A percentile compares a stretch with the other conserved stretches of the same genome.
These are phyloP conservation scores for Coemansia sp. DNA, from an alignment of 192 early-diverging fungal genomes.

Conservation along the genomic window DNA sequence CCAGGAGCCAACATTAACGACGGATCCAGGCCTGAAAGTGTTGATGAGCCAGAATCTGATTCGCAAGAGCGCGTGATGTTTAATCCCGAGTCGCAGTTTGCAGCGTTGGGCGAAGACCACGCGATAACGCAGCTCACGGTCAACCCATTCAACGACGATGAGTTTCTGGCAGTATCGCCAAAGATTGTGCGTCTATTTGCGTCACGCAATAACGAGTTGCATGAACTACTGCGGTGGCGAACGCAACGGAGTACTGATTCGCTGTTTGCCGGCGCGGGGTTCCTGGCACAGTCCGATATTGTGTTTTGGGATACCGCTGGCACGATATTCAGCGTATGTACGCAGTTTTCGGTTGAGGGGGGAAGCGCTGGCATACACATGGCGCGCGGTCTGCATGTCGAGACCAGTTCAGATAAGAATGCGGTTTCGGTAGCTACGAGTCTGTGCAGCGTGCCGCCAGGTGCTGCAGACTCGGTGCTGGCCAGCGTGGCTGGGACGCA, in stretches of 20 bases:
- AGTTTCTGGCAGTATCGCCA: slow-evolving; percentile 48
- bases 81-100: slow-evolving; percentile 34
- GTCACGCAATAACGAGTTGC: slow-evolving; percentile 35
- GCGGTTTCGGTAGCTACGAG: slow-evolving; percentile 9
- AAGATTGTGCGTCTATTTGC: slow-evolving; percentile 43
- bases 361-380: slow-evolving; percentile 51
- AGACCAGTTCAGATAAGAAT: slow-evolving; percentile 1
- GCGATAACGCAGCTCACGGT: slow-evolving; percentile 24
- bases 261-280: slow-evolving; percentile 39
- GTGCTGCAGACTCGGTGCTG: slow-evolving; percentile 19
- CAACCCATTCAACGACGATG: slow-evolving; percentile 49
- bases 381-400: slow-evolving; percentile 24
- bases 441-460: slow-evolving; percentile 12
- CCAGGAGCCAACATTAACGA: not conserved
- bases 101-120: slow-evolving; percentile 22
- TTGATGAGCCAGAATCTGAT: not conserved
- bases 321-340: slow-evolving; percentile 48
- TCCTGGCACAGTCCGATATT: slow-evolving; percentile 33
- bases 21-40: not conserved
- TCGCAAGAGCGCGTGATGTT: slow-evolving; percentile 6
- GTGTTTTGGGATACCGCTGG: slow-evolving; percentile 48
- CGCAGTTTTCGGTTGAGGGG: slow-evolving; percentile 43
- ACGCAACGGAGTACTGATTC: slow-evolving; percentile 24
- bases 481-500: not conserved
- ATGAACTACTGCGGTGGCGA: slow-evolving; percentile 48